Evolutionary conservation across 352 stramenopile species (phyloP), one percentile per base, ranked within the genome.

Genomic region (Halophytophthora batemanensis): DNA sequence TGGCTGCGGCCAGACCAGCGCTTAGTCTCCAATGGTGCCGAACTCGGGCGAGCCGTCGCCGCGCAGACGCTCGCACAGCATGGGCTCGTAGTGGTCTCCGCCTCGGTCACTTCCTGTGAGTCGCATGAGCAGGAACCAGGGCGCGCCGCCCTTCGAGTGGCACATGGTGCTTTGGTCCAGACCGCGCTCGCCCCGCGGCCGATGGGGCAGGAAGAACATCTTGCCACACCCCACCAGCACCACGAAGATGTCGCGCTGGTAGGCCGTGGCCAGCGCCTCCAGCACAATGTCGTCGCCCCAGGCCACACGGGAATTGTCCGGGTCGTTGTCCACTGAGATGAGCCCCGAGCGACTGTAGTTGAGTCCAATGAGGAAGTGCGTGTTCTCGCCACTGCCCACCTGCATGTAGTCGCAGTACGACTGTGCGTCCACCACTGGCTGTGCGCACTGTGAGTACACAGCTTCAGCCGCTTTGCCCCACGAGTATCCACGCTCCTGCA

Each of bases 51-150:
- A 93, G 37, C 82, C 82, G 43, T 95, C 82, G 17, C 84, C 82
- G 34, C 82, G 82, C 51, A 95, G 74, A 21, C 84, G 82, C 51
- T 90, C 76, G 42, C 77, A 90, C 14, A 90, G 66, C 84, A 95
- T 95, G 14, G 84, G 84, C 56, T 95, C 84, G 67, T 95, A 95
- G 53, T 95, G 84, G 58, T 95, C 84, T 23, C 84, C 84, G 10
- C 84, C 84, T 42, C 84, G 82, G 50, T 95, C 84, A 50, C 74
- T 87, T 13, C 84, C 84, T 2, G 82, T 95, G 56, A 90, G 70
- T 52, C 84, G 82, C 84, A 95, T 95, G 23, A 95, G 64, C 56
- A 95, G 53, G 53, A 95, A 95, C 84, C 84, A 95, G 35, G 84
- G 84, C 17, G 80, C 75, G 36, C 90, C 74, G 31, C 84, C 84